phyloP scores from a whole-genome alignment of 257 asterid genomes.

The Haberlea rhodopensis region DNA sequence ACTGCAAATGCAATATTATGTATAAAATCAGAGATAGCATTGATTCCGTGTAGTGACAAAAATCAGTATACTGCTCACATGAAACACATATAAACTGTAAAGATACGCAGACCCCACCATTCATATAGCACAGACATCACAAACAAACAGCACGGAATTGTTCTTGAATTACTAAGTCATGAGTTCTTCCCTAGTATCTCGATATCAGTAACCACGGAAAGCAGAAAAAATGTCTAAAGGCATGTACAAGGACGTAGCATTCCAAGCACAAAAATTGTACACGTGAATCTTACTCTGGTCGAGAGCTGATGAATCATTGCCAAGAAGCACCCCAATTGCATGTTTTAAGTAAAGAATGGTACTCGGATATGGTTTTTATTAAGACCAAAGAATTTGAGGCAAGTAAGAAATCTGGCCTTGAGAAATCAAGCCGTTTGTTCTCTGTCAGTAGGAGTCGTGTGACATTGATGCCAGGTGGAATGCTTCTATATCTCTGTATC shows the following conservation, averaged over 20 bases:
- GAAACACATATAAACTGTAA: slow-evolving; percentile 17
- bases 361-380: slow-evolving; percentile 31
- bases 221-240: slow-evolving; percentile 17
- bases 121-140: neutral
- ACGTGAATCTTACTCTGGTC: slow-evolving; percentile 9
- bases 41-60: neutral
- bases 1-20: neutral
- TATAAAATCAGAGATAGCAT: neutral
- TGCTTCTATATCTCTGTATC: slow-evolving; percentile 34
- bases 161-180: slow-evolving; percentile 8
- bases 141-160: neutral
- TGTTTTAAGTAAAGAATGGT: slow-evolving; percentile 26
- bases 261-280: slow-evolving; percentile 32
- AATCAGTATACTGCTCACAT: neutral
- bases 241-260: slow-evolving; percentile 21
- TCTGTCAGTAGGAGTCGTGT: slow-evolving; percentile 24
- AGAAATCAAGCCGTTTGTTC: slow-evolving; percentile 29
- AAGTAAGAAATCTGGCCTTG: slow-evolving; percentile 56
- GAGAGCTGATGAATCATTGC: slow-evolving; percentile 31
- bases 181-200: neutral
- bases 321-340: slow-evolving; percentile 24
- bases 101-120: neutral
- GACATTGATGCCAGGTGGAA: slow-evolving; percentile 14
- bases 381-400: slow-evolving; percentile 47
- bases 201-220: slow-evolving; percentile 10